Base-by-base conservation (phyloP, 202 grass and related monocot species). In the Sporobolus alterniflorus region DNA sequence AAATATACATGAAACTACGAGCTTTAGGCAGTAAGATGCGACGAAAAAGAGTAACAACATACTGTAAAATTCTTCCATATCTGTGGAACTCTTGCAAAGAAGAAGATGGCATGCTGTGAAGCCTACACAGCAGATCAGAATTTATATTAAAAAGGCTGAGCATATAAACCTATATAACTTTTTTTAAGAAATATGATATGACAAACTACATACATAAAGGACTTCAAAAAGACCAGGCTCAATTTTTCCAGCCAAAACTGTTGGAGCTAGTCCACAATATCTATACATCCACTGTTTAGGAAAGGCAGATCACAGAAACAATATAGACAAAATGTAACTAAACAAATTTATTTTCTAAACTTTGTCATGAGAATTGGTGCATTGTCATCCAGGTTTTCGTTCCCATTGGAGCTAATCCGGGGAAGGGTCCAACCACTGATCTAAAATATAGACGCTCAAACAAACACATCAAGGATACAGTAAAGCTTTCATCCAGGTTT, bases 31-130 rank as follows among this genome's bases (percentile, higher is more conserved):
- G 3, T 9, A 36, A 18, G 11, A 28, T 49, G 41, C 33, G 30
- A 89, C 43, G 86, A 50, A 34, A 82, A 70, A 70, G 7, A 62
- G 28, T 68, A 83, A 51, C 9, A 83, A 76, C 77, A 11, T 78
- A 99, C 93, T 24, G 67, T 87, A 69, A 84, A 99, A 91, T 99
- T 99, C 84, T 72, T 89, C 96, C 96, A 99, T 83, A 99, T 99
- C 78, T 99, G 93, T 71, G 96, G 93, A 81, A 99, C 80, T 88
- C 96, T 94, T 78, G 96, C 93, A 77, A 88, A 99, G 84, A 99
- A 95, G 80, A 99, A 99, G 71, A 99, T 96, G 36, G 88, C 91
- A 85, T 99, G 96, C 71, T 99, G 93, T 47, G 85, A 90, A 78
- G 93, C 93, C 95, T 98, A 76, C 78, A 91, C 76, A 66, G 52